These are phyloP conservation scores for Flammula alnicola DNA, from an alignment of 1,284 basidiomycete species.

Conservation along the genomic window DNA sequence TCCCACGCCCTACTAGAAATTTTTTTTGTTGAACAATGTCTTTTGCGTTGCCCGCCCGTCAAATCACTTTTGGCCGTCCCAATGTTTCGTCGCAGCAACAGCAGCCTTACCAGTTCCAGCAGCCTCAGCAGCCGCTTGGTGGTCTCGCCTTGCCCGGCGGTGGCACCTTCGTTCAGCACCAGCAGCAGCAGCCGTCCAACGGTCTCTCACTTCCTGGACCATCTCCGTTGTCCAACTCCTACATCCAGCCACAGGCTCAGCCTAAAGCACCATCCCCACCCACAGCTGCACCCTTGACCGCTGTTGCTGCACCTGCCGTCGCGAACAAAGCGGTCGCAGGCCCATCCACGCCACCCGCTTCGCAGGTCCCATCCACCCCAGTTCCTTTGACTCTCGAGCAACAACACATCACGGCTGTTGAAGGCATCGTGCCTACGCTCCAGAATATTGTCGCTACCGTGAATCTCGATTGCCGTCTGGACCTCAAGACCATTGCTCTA, in stretches of 20 bases:
- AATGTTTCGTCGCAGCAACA: slow-evolving; percentile 48
- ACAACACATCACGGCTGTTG: slow-evolving; percentile 91
- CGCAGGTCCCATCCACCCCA: slow-evolving; percentile 60
- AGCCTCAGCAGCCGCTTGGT: slow-evolving; percentile 46
- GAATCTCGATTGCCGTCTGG: slow-evolving; percentile 95
- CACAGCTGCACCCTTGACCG: slow-evolving; percentile 19
- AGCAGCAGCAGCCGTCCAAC: slow-evolving; percentile 29
- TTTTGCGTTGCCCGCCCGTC: slow-evolving; percentile 75
- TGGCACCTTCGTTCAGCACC: slow-evolving; percentile 38
- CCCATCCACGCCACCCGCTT: slow-evolving; percentile 54
- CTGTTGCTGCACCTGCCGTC: slow-evolving; percentile 10
- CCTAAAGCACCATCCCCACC: slow-evolving; percentile 31
- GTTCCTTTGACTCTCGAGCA: slow-evolving; percentile 81
- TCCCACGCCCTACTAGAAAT: slow-evolving; percentile 41
- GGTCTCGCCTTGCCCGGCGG: slow-evolving; percentile 52
- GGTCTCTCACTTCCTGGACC: slow-evolving; percentile 54
- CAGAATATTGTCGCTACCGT: slow-evolving; percentile 99
- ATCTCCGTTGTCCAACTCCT: slow-evolving; percentile 49
- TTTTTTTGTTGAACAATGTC: slow-evolving; percentile 53
- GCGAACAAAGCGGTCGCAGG: slow-evolving; percentile 44
- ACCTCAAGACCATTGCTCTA: slow-evolving; percentile 97
- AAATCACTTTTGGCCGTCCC: slow-evolving; percentile 74
- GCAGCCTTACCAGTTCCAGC: slow-evolving; percentile 48
- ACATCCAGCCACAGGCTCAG: slow-evolving; percentile 39
- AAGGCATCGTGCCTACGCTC: slow-evolving; percentile 92